Conservation (phyloP, 225 moss, liverwort and hornwort species). For the Pseudoscleropodium purum region DNA sequence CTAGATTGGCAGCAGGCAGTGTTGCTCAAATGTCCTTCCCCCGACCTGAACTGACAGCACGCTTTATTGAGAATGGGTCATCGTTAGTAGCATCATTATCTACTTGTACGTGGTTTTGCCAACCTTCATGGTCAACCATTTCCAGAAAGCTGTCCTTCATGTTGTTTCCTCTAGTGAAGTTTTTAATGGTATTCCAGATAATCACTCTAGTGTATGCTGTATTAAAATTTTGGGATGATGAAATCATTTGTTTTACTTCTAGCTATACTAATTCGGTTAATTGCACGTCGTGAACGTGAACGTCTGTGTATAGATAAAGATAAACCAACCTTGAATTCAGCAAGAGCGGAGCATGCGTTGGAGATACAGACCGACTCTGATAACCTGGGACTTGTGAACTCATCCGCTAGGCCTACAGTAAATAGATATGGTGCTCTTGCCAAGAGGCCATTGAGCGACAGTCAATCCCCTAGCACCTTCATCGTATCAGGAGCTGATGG, state of each 20-base stretch:
- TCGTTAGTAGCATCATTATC: background rate
- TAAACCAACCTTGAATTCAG: background rate
- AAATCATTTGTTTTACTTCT: background rate
- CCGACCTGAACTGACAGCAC: background rate
- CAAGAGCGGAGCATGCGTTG: background rate
- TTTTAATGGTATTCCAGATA: background rate
- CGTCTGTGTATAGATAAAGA: background rate
- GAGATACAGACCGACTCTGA: background rate
- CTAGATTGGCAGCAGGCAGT: background rate
- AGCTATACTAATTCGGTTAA: background rate
- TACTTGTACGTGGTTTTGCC: constrained; percentile 14
- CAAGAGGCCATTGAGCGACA: constrained; percentile 5
- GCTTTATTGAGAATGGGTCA: background rate
- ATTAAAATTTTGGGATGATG: background rate
- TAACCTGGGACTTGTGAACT: background rate
- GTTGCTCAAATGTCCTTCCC: background rate
- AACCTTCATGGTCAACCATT: background rate
- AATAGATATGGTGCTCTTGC: constrained; percentile 21
- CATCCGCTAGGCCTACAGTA: background rate
- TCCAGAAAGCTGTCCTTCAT: background rate
- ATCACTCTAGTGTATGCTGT: background rate
- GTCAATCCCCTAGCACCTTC: constrained; percentile 28
- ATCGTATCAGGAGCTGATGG: constrained; percentile 84
- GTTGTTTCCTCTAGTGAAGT: background rate
- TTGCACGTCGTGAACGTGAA: background rate